Conservation (phyloP, 2,329 filamentous ascomycete genomes). For the Coniochaeta sp. region DNA sequence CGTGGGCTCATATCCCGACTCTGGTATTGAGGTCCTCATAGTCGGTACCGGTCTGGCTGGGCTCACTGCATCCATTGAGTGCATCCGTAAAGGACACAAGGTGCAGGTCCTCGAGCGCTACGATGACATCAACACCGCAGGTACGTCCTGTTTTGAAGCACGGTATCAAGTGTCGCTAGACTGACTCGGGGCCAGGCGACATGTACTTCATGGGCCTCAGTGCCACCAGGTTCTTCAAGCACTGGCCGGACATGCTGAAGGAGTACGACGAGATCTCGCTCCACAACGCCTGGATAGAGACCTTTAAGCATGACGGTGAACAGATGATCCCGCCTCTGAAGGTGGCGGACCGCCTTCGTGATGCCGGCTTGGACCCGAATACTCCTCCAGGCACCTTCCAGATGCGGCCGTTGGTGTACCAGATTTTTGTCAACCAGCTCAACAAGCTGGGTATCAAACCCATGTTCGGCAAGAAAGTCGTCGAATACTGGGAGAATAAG, state of each 20-base stretch:
- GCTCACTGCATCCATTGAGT: slow-evolving; percentile 54
- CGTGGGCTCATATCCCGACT: slow-evolving; percentile 41
- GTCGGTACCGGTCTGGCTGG: slow-evolving; percentile 54
- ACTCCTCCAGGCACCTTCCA: slow-evolving; percentile 46
- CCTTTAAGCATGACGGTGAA: slow-evolving; percentile 45
- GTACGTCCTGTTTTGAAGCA: slow-evolving; percentile 29
- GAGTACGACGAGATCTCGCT: slow-evolving; percentile 45
- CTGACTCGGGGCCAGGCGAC: slow-evolving; percentile 25
- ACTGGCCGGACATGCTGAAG: slow-evolving; percentile 32
- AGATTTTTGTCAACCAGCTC: slow-evolving; percentile 42
- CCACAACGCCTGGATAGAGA: slow-evolving; percentile 48
- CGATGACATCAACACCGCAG: slow-evolving; percentile 40
- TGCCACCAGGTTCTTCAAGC: slow-evolving; percentile 43
- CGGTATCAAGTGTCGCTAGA: no score
- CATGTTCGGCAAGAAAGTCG: slow-evolving; percentile 20
- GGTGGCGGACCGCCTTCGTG: slow-evolving; percentile 40
- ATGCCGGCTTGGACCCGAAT: slow-evolving; percentile 28
- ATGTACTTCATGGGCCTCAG: slow-evolving; percentile 55
- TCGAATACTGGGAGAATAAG: slow-evolving; percentile 26
- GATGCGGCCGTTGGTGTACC: slow-evolving; percentile 48
- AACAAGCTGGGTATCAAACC: slow-evolving; percentile 18
- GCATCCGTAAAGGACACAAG: slow-evolving; percentile 50
- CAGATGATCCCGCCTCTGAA: slow-evolving; percentile 38
- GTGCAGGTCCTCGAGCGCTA: slow-evolving; percentile 41
- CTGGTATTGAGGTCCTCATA: slow-evolving; percentile 42